Percentiles rank a stretch among this genome's conserved stretches.
These are phyloP conservation scores for Scheffersomyces coipomensis DNA, from an alignment of 805 yeast species.

Conservation along the genomic window DNA sequence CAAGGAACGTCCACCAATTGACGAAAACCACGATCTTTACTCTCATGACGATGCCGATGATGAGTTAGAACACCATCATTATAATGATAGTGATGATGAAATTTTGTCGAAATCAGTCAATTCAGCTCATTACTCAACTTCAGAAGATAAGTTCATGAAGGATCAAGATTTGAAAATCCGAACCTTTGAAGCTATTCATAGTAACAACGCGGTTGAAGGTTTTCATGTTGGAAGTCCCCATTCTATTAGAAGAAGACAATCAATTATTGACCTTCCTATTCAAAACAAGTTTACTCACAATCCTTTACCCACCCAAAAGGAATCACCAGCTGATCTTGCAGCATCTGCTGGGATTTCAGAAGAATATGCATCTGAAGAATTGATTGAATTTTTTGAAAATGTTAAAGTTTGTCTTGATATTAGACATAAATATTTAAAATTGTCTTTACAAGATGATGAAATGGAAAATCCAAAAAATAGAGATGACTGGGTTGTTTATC, in stretches of 20 bases:
- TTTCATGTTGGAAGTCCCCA: background rate
- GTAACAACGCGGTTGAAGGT: constrained; percentile 6
- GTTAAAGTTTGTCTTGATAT: constrained; percentile 66
- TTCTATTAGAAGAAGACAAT: constrained; percentile 28
- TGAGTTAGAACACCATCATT: constrained; percentile 5
- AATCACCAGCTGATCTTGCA: constrained; percentile 1
- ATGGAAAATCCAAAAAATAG: constrained; percentile 82
- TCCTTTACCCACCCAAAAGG: constrained; percentile 12
- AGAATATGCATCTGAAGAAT: constrained; percentile 66
- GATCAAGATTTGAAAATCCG: constrained; percentile 67
- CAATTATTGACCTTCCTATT: constrained; percentile 39
- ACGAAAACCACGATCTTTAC: background rate
- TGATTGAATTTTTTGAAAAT: constrained; percentile 60
- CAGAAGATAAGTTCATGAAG: constrained; percentile 61
- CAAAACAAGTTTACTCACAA: constrained; percentile 7
- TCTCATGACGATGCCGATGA: constrained; percentile 1
- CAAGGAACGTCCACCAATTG: background rate
- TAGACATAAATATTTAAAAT: constrained; percentile 70
- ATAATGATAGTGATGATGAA: constrained; percentile 22
- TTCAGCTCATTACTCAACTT: constrained; percentile 60
- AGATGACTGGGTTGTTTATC: constrained; percentile 76
- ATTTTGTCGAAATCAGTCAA: constrained; percentile 27
- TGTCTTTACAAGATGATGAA: constrained; percentile 67
- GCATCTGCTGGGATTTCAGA: constrained; percentile 29
- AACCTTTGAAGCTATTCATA: constrained; percentile 51